These are phyloP conservation scores for Solanum habrochaites DNA, from an alignment of 257 asterid genomes.

Conservation along the genomic window DNA sequence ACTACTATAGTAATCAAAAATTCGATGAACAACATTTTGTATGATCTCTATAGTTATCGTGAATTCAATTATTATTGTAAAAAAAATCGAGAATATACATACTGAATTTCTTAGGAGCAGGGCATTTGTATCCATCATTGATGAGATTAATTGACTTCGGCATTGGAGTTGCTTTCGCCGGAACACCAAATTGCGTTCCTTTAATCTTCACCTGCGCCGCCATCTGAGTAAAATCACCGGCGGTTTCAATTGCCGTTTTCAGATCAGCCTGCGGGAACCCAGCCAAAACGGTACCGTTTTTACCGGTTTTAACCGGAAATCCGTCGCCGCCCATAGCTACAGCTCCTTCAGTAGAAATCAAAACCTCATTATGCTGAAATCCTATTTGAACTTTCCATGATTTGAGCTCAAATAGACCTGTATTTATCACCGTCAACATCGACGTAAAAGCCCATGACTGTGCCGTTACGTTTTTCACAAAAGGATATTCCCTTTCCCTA, in stretches of 20 bases:
- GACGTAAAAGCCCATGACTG: constrained; percentile 82
- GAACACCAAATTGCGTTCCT: constrained; percentile 73
- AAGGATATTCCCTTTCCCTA: constrained; percentile 59
- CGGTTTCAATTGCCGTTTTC: constrained; percentile 88
- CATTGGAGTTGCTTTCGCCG: constrained; percentile 45
- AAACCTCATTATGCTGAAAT: constrained; percentile 58
- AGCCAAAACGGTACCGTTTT: constrained; percentile 57
- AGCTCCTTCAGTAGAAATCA: constrained; percentile 78
- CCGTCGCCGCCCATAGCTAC: constrained; percentile 45
- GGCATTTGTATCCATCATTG: constrained; percentile 73
- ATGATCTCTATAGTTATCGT: not conserved
- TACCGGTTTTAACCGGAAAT: constrained; percentile 43
- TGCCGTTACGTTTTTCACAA: constrained; percentile 60
- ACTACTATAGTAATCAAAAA: not conserved
- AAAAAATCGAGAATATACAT: not conserved
- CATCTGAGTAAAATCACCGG: constrained; percentile 60
- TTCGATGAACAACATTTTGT: not conserved
- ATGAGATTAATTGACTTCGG: constrained; percentile 53
- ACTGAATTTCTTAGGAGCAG: constrained; percentile 38
- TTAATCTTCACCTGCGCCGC: constrained; percentile 39
- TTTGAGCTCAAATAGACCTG: constrained; percentile 52
- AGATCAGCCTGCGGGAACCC: constrained; percentile 72
- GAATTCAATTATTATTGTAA: not conserved
- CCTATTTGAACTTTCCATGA: constrained; percentile 57
- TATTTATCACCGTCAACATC: constrained; percentile 34